phyloP scores from a whole-genome alignment of 768 basidiomycete species.

The Pleurotus djamor region DNA sequence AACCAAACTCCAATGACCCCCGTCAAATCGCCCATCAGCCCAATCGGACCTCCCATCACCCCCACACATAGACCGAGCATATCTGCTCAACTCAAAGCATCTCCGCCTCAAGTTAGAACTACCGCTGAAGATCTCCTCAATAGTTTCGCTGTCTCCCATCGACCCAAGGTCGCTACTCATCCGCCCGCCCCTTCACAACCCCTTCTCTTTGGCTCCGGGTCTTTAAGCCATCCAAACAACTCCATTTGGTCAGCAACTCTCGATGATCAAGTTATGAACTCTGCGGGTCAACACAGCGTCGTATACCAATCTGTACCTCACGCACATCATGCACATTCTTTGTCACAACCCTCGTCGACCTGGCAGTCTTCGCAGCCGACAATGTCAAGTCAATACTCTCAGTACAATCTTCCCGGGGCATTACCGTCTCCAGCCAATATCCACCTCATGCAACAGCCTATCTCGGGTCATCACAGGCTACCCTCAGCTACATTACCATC shows the following conservation, averaged over 20 bases:
- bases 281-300: slow-evolving; percentile 19
- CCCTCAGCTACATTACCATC: slow-evolving; percentile 24
- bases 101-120: slow-evolving; percentile 31
- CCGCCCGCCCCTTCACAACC: slow-evolving; percentile 33
- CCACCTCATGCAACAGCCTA: slow-evolving; percentile 13
- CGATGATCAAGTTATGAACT: slow-evolving; percentile 43
- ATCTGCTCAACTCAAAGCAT: slow-evolving; percentile 14
- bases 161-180: slow-evolving; percentile 15
- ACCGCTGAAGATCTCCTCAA: slow-evolving; percentile 72
- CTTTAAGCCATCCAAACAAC: slow-evolving; percentile 36
- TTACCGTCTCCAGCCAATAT: slow-evolving; percentile 15
- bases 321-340: slow-evolving; percentile 20
- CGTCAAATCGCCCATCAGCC: slow-evolving; percentile 27
- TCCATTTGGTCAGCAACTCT: slow-evolving; percentile 69
- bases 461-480: slow-evolving; percentile 21
- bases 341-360: slow-evolving; percentile 28
- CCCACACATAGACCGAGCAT: slow-evolving; percentile 21
- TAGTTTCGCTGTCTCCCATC: slow-evolving; percentile 41
- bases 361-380: slow-evolving; percentile 30
- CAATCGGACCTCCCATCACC: slow-evolving; percentile 22
- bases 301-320: slow-evolving; percentile 27
- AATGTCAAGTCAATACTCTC: slow-evolving; percentile 24
- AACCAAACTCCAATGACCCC: slow-evolving; percentile 32
- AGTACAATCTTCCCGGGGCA: slow-evolving; percentile 21
- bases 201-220: slow-evolving; percentile 52